Conservation (phyloP, 257 asterid species). For the Linaria vulgaris region DNA sequence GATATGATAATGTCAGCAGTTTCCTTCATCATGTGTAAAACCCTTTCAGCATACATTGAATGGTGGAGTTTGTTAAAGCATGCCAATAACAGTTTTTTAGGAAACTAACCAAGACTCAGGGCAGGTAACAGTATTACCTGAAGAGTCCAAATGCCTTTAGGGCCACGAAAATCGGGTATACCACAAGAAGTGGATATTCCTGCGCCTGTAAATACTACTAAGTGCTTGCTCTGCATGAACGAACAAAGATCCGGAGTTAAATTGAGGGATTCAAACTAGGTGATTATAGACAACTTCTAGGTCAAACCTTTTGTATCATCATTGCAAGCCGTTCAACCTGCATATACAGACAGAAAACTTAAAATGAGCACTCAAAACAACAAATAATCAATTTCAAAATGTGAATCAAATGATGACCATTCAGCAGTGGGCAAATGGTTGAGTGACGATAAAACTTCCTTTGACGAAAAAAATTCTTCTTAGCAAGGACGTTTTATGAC, state of each 20-base stretch:
- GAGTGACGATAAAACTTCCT: too few species aligned
- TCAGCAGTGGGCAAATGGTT: slow-evolving; percentile 11
- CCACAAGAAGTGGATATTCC: slow-evolving; percentile 98
- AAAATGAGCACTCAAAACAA: slow-evolving; percentile 16
- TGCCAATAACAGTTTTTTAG: neutral
- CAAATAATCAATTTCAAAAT: slow-evolving; percentile 16
- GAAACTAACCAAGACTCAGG: neutral
- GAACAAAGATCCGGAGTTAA: slow-evolving; percentile 28
- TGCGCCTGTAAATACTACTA: slow-evolving; percentile 97
- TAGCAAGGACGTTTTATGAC: neutral
- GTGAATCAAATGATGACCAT: slow-evolving; percentile 4
- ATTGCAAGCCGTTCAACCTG: slow-evolving; percentile 79
- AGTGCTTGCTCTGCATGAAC: slow-evolving; percentile 84
- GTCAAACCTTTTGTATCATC: slow-evolving; percentile 71
- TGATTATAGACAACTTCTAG: slow-evolving; percentile 20
- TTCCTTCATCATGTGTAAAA: slow-evolving; percentile 17
- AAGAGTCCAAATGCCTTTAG: slow-evolving; percentile 97
- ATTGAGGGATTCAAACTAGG: slow-evolving; percentile 27
- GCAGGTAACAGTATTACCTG: slow-evolving; percentile 51
- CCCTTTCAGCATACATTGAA: slow-evolving; percentile 7
- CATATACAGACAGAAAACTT: slow-evolving; percentile 28
- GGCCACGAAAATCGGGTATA: slow-evolving; percentile 99
- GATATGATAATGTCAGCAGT: neutral
- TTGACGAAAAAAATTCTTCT: neutral
- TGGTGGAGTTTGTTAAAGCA: neutral